A percentile compares a stretch with the other conserved stretches of the same genome.
Conservation (phyloP, 225 moss, liverwort and hornwort species). For the Bryum argenteum region DNA sequence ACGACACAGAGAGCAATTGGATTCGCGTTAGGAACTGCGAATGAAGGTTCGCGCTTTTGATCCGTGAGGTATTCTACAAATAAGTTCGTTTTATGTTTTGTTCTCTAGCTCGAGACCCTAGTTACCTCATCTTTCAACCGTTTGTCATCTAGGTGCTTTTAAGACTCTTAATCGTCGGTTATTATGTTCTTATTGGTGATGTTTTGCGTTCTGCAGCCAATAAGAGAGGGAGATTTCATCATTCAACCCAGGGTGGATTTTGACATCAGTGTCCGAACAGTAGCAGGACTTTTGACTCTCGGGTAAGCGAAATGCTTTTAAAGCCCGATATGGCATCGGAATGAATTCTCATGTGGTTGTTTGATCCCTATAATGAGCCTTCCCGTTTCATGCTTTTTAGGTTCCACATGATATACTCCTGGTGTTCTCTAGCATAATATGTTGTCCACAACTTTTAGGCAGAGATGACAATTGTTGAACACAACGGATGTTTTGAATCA, state of each 20-base stretch:
- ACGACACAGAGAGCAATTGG: conserved; percentile 79
- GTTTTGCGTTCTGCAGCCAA: conserved; percentile 53
- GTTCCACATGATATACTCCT: conserved; percentile 1
- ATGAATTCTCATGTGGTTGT: conserved; percentile 21
- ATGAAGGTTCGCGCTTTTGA: conserved; percentile 83
- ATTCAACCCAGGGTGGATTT: conserved; percentile 89
- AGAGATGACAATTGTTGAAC: conserved; percentile 9
- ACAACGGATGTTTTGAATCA: conserved; percentile 23
- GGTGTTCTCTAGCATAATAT: conserved; percentile 15
- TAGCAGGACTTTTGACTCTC: conserved; percentile 79
- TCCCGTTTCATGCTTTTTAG: conserved; percentile 11
- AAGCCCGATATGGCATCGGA: conserved; percentile 12
- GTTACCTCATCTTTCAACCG: conserved; percentile 19
- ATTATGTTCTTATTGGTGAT: neutral
- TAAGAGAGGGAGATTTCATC: conserved; percentile 84
- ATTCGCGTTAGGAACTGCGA: conserved; percentile 90
- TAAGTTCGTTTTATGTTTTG: conserved; percentile 16
- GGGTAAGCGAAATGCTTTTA: conserved; percentile 54
- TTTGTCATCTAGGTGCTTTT: conserved; percentile 14
- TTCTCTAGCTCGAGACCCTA: conserved; percentile 19
- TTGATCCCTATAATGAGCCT: conserved; percentile 18
- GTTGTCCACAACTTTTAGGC: conserved; percentile 17
- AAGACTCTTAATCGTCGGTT: neutral
- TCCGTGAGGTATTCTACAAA: conserved; percentile 66
- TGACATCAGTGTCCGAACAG: conserved; percentile 86